Conservation (phyloP, 2,329 filamentous ascomycete genomes). For the Cordyceps fumosorosea region DNA sequence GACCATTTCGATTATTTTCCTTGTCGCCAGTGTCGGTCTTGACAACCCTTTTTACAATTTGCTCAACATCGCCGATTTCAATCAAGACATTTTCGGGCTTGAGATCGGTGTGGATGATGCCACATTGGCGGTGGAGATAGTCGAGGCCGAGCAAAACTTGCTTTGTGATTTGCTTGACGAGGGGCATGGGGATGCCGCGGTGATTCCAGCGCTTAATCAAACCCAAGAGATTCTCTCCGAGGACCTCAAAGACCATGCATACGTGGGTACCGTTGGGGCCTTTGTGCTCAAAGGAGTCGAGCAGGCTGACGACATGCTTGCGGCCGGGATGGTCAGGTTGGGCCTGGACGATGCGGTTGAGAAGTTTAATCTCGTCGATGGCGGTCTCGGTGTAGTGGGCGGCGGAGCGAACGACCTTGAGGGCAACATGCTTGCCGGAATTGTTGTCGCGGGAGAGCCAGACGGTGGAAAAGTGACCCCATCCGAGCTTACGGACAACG, state of each 20-base stretch:
- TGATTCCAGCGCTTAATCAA: slow-evolving; percentile 99
- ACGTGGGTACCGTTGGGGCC: slow-evolving; percentile 94
- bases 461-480: slow-evolving; percentile 99
- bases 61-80: slow-evolving; percentile 97
- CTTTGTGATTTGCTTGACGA: slow-evolving; percentile 98
- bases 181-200: slow-evolving; percentile 87
- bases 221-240: slow-evolving; percentile 90
- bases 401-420: slow-evolving; percentile 96
- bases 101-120: slow-evolving; percentile 96
- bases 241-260: slow-evolving; percentile 98
- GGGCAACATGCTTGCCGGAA: slow-evolving; percentile 86
- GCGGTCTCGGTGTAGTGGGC: slow-evolving; percentile 99
- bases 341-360: slow-evolving; percentile 93
- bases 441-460: slow-evolving; percentile 78
- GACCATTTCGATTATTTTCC: slow-evolving; percentile 86
- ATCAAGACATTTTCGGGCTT: slow-evolving; percentile 98
- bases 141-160: slow-evolving; percentile 93
- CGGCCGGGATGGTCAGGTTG: slow-evolving; percentile 92
- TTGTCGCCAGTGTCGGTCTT: slow-evolving; percentile 70
- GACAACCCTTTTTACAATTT: slow-evolving; percentile 94
- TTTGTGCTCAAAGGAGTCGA: slow-evolving; percentile 97
- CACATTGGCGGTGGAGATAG: slow-evolving; percentile 94
- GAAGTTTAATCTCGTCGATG: slow-evolving; percentile 96
- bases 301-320: slow-evolving; percentile 88
- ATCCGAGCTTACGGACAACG: slow-evolving; percentile 90